These are phyloP conservation scores for Chalciporus pseudorubinellus DNA, from an alignment of 768 basidiomycete genomes.

Conservation along the genomic window DNA sequence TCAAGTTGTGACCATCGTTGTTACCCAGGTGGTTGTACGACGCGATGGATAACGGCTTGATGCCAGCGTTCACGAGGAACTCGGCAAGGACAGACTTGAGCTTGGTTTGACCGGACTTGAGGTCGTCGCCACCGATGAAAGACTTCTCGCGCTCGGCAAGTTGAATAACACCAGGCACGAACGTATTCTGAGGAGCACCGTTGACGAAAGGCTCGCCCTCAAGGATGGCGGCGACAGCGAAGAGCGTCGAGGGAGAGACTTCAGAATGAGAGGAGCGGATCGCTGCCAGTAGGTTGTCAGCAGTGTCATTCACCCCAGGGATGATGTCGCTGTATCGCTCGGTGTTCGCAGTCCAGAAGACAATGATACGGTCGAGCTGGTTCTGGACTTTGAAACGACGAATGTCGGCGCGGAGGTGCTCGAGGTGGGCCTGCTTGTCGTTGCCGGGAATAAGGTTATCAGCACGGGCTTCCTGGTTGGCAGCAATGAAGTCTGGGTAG, in stretches of 20 bases:
- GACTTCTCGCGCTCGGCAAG: slow-evolving; percentile 86
- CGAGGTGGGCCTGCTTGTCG: slow-evolving; percentile 89
- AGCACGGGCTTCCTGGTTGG: slow-evolving; percentile 94
- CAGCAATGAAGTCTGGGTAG: slow-evolving; percentile 97
- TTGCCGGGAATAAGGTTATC: slow-evolving; percentile 86
- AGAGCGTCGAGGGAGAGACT: slow-evolving; percentile 94
- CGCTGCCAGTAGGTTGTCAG: slow-evolving; percentile 77
- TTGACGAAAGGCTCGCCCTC: slow-evolving; percentile 97
- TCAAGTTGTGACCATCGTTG: slow-evolving; percentile 94
- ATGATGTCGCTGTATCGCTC: slow-evolving; percentile 97
- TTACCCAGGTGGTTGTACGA: slow-evolving; percentile 99
- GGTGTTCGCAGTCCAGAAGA: slow-evolving; percentile 99
- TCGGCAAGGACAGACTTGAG: slow-evolving; percentile 96
- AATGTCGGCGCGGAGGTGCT: slow-evolving; percentile 90
- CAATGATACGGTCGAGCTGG: slow-evolving; percentile 80
- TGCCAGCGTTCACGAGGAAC: slow-evolving; percentile 98
- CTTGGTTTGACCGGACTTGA: slow-evolving; percentile 97
- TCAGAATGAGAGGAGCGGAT: slow-evolving; percentile 89
- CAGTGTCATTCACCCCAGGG: slow-evolving; percentile 92
- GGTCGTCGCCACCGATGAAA: slow-evolving; percentile 97
- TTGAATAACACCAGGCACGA: slow-evolving; percentile 91
- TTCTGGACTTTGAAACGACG: slow-evolving; percentile 86
- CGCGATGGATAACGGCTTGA: slow-evolving; percentile 95
- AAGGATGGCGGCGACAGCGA: slow-evolving; percentile 93
- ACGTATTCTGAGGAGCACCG: slow-evolving; percentile 98